phyloP scores from a whole-genome alignment of 139 green algal genomes.

The Eudorina sp. region DNA sequence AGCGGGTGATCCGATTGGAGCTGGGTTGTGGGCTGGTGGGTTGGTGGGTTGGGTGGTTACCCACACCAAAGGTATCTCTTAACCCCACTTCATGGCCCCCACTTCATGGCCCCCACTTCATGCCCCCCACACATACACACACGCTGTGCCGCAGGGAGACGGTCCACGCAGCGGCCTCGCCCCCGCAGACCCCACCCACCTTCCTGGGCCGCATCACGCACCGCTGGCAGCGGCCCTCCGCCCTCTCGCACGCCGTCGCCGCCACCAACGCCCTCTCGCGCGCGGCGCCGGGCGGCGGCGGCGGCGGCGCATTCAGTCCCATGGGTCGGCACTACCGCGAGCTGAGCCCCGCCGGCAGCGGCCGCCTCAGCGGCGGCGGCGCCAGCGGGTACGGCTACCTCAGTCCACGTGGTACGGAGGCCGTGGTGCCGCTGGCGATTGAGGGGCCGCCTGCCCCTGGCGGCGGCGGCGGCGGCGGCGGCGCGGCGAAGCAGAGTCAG shows the following conservation, averaged over 20 bases:
- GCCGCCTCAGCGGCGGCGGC: neutral
- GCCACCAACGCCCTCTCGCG: neutral
- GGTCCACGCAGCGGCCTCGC: neutral
- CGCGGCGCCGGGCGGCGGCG: neutral
- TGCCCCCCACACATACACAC: too few species aligned
- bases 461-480: too few species aligned
- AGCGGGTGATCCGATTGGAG: too few species aligned
- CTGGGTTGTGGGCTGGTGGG: too few species aligned
- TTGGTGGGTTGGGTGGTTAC: too few species aligned
- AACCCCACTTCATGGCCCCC: too few species aligned
- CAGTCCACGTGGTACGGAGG: too few species aligned
- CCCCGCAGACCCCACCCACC: neutral
- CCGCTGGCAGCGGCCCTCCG: neutral
- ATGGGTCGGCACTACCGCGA: too few species aligned
- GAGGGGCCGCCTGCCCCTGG: neutral
- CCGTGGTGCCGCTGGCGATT: neutral
- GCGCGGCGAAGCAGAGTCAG: neutral
- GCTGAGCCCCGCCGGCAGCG: neutral
- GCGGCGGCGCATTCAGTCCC: neutral
- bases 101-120: too few species aligned
- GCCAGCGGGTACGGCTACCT: too few species aligned
- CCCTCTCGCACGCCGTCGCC: neutral
- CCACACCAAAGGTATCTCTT: too few species aligned
- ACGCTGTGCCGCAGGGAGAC: neutral
- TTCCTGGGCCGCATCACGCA: neutral